Base-by-base conservation (phyloP, 1,284 basidiomycete genomes). In the Ustilago xerochloae region DNA sequence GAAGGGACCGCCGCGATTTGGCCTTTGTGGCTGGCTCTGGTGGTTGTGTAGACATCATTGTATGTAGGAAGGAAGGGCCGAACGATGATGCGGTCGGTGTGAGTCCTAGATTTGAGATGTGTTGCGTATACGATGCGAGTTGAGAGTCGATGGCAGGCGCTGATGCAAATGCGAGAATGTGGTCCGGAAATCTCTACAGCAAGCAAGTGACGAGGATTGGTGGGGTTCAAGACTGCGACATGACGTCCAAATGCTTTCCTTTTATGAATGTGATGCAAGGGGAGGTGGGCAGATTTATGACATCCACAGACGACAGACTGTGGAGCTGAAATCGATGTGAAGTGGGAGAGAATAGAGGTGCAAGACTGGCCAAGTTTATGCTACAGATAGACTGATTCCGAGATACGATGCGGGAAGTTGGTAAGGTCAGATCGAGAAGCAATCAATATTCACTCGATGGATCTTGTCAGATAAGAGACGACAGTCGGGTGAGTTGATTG, bases 31-130 rank as follows among this genome's bases (percentile, higher is more conserved):
- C 22, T 10, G 69, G 45, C 36, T 72, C 63, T 63, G 63, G 56
- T 12, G 63, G 49, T 43, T 63, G 63, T 7, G 69, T 63, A 10
- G 52, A 67, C 63, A 67, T 67, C 60, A 67, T 63, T 53, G 15
- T 52, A 29, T 28, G 33, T n/a, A n/a, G n/a, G n/a, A n/a, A n/a
- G n/a, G n/a, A n/a, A n/a, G n/a, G n/a, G n/a, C 3, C 29, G 18
- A 4, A 28, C 6, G 35, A 22, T 24, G 45, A 22, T 30, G 16
- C 3, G 10, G n/a, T 24, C 12, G 46, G 15, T 35, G 33, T n/a
- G n/a, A n/a, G n/a, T n/a, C n/a, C n/a, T n/a, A n/a, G n/a, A n/a
- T n/a, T n/a, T n/a, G n/a, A n/a, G n/a, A n/a, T n/a, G 18, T 5
- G 38, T 8, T 22, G 9, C 7, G 24, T 24, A 15, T 20, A 33